Conservation (phyloP, 2,329 filamentous ascomycete genomes). For the Hypoxylon sp. region DNA sequence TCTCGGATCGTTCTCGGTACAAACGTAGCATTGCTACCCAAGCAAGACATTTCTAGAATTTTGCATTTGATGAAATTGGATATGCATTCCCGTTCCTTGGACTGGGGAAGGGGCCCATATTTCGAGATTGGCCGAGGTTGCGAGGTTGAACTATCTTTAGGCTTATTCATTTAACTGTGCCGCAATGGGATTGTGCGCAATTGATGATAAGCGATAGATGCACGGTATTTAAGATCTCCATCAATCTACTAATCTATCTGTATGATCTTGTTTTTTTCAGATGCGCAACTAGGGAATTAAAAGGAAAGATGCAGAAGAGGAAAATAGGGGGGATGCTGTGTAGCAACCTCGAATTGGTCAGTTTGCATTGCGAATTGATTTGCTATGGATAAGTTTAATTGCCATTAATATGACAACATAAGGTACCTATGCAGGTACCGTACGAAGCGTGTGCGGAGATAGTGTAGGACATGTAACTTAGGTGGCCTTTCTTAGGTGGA, state of each 20-base stretch:
- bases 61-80: conserved; percentile 11
- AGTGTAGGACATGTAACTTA: not conserved
- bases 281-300: not conserved
- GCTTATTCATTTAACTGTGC: conserved; percentile 6
- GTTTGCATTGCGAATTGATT: conserved; percentile 16
- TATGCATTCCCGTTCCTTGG: conserved; percentile 9
- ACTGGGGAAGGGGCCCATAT: conserved; percentile 23
- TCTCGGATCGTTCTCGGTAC: not conserved
- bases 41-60: conserved; percentile 1
- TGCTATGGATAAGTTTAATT: conserved; percentile 26
- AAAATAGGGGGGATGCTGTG: conserved; percentile 12
- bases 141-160: conserved; percentile 24
- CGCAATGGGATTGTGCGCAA: conserved; percentile 13
- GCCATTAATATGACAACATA: conserved; percentile 15
- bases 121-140: conserved; percentile 43
- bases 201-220: conserved; percentile 10
- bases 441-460: conserved; percentile 9
- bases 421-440: conserved; percentile 35
- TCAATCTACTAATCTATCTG: conserved; percentile 2
- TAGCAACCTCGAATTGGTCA: conserved; percentile 23
- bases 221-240: conserved; percentile 14
- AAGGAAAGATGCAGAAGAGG: not conserved
- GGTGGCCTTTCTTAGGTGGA: too few relatives aligned
- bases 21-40: not conserved
- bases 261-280: conserved; percentile 8